Base-by-base conservation (phyloP, 345 rosid genomes). In the Chamaenerion angustifolium region DNA sequence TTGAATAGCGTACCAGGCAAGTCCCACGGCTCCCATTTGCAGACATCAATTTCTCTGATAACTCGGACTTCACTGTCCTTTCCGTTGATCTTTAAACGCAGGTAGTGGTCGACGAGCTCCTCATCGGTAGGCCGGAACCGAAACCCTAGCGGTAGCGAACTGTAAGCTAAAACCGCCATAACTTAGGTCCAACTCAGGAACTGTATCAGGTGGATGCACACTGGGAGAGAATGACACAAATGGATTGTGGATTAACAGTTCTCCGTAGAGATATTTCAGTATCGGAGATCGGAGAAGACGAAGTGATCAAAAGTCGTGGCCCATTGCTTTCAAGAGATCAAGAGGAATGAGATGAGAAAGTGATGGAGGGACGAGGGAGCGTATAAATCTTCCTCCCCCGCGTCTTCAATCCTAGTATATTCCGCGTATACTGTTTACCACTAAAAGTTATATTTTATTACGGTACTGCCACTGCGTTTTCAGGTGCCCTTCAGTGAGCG, bases 11-110 rank as follows among this genome's bases (percentile, higher is more conserved):
- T 69, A 87, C 94, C 81, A 54, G 99, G 99, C 52, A 92, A 76
- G 61, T 92, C 99, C 94, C 94, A 87, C 10, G 99, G 99, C 68
- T 92, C 99, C 71, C 76, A 54, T 70, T 76, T 88, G 52, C 96
- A 92, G 56, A 92, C 77, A 64, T 92, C 98, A 67, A 92, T 67
- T 51, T 82, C 96, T 2, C 70, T 60, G 49, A 92, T 92, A 4
- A 82, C 82, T 27, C 51, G 46, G 44, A 88, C 89, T 10, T 74
- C 77, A 11, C 69, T 51, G 41, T 80, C 61, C 5, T 65, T 57
- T 2, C 96, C 95, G 56, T 92, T 92, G 57, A 92, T 84, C 66
- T 87, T 92, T 56, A 46, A 45, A 11, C 89, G 64, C 56, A 90
- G 68, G 65, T 87, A 90, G 76, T 45, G 73, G 52, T 83, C 55